Evolutionary conservation across 2,329 filamentous ascomycete genomes (phyloP).

Genomic region (Penicillium olsonii): DNA sequence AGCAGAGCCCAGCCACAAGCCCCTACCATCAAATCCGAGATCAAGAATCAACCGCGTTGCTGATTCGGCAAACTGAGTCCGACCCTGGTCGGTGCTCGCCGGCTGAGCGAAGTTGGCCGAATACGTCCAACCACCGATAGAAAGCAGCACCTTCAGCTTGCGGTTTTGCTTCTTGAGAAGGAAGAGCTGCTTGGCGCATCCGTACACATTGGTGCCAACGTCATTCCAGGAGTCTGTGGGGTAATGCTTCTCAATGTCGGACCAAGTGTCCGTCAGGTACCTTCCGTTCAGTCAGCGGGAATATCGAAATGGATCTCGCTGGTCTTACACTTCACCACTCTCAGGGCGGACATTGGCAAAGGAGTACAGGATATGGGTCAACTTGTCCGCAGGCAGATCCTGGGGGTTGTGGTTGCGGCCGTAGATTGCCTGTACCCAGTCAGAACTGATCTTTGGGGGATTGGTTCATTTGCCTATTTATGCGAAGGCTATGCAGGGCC

Average conservation of each 20-base stretch:
- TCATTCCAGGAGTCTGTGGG: slow-evolving; percentile 68
- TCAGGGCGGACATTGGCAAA: slow-evolving; percentile 85
- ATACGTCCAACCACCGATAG: slow-evolving; percentile 80
- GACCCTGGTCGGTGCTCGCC: slow-evolving; percentile 62
- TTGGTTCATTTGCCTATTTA: neutral
- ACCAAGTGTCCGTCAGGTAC: slow-evolving; percentile 65
- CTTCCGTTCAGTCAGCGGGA: slow-evolving; percentile 20
- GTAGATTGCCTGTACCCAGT: slow-evolving; percentile 69
- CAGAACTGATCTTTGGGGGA: neutral
- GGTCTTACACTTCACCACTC: slow-evolving; percentile 68
- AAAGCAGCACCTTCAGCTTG: slow-evolving; percentile 76
- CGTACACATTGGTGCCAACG: slow-evolving; percentile 71
- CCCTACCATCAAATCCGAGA: slow-evolving; percentile 65
- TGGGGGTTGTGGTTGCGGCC: slow-evolving; percentile 79
- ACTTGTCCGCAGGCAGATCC: slow-evolving; percentile 74
- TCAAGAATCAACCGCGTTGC: slow-evolving; percentile 77
- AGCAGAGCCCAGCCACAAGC: neutral
- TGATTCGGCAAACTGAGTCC: slow-evolving; percentile 67
- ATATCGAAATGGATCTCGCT: neutral
- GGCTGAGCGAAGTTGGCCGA: slow-evolving; percentile 75
- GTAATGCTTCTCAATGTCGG: slow-evolving; percentile 71
- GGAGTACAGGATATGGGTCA: slow-evolving; percentile 90
- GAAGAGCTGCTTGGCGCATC: slow-evolving; percentile 74
- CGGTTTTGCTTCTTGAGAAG: slow-evolving; percentile 74
- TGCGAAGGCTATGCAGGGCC: too few relatives aligned